Evolutionary conservation across 768 basidiomycete genomes (phyloP).

Genomic region (Tricholoma hemisulphureum): DNA sequence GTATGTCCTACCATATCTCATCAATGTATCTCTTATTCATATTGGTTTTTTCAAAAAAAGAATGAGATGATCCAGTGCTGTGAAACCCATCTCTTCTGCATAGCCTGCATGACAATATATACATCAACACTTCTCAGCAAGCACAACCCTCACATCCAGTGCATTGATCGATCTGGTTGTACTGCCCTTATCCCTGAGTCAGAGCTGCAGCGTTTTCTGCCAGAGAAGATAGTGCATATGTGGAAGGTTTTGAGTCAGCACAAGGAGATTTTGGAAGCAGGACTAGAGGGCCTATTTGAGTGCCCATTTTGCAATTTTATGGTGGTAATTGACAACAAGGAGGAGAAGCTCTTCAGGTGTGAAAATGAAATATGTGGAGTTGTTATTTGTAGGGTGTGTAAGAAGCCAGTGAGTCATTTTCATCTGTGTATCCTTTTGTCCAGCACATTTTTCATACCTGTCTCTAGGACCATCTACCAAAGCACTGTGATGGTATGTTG

Average conservation of each 20-base stretch:
- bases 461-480: slow-evolving; percentile 72
- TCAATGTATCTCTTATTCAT: background rate
- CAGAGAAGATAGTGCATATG: slow-evolving; percentile 59
- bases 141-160: slow-evolving; percentile 57
- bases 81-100: slow-evolving; percentile 85
- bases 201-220: slow-evolving; percentile 65
- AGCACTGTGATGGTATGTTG: slow-evolving; percentile 63
- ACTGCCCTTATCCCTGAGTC: slow-evolving; percentile 60
- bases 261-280: slow-evolving; percentile 77
- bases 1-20: slow-evolving; percentile 32
- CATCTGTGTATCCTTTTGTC: no score
- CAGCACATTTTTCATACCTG: background rate
- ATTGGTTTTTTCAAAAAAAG: slow-evolving; percentile 35
- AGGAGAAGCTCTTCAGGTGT: slow-evolving; percentile 59
- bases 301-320: slow-evolving; percentile 90
- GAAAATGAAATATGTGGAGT: slow-evolving; percentile 65
- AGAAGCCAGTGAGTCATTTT: slow-evolving; percentile 53
- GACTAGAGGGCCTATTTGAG: slow-evolving; percentile 74
- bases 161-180: slow-evolving; percentile 79
- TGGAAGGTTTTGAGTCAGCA: slow-evolving; percentile 72
- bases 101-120: slow-evolving; percentile 63
- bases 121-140: slow-evolving; percentile 62
- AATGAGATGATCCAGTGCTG: slow-evolving; percentile 83
- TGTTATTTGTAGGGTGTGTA: slow-evolving; percentile 76
- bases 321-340: slow-evolving; percentile 61